These are phyloP conservation scores for Pythium brachiatum DNA, from an alignment of 352 stramenopile genomes.

Conservation along the genomic window DNA sequence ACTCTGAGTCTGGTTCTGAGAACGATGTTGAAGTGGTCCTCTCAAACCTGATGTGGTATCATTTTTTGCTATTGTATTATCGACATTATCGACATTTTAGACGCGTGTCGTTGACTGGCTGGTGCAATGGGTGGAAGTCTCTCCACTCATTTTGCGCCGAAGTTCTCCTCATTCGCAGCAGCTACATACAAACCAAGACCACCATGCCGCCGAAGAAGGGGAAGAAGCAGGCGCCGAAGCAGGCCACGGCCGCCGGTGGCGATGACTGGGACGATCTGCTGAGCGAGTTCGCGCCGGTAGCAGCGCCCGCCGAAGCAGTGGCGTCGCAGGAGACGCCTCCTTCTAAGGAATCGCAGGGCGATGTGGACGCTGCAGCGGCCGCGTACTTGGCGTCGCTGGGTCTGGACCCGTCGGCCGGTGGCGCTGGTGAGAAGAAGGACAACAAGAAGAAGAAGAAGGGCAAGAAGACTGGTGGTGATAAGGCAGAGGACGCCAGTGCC, in stretches of 20 bases:
- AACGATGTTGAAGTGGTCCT: background rate
- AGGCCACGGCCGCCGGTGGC: constrained; percentile 32
- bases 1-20: background rate
- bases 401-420: constrained; percentile 49
- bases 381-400: constrained; percentile 76
- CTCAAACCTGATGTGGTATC: background rate
- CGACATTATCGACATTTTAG: constrained; percentile 13
- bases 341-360: constrained; percentile 16
- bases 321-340: constrained; percentile 33
- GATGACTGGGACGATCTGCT: constrained; percentile 75
- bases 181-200: background rate
- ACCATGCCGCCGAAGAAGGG: constrained; percentile 82
- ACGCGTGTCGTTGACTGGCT: background rate
- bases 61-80: background rate
- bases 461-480: constrained; percentile 49
- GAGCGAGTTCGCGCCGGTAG: constrained; percentile 57
- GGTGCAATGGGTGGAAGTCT: background rate
- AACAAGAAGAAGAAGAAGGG: constrained; percentile 81
- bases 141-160: background rate
- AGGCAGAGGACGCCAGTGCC: constrained; percentile 5
- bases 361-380: constrained; percentile 68
- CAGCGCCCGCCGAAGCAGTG: constrained; percentile 5
- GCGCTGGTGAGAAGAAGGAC: constrained; percentile 83
- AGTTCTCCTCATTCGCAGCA: background rate
- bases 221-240: constrained; percentile 53